Evolutionary conservation across 768 basidiomycete genomes (phyloP), one percentile per base, ranked within the genome.

Genomic region (Sarcomyxa edulis): DNA sequence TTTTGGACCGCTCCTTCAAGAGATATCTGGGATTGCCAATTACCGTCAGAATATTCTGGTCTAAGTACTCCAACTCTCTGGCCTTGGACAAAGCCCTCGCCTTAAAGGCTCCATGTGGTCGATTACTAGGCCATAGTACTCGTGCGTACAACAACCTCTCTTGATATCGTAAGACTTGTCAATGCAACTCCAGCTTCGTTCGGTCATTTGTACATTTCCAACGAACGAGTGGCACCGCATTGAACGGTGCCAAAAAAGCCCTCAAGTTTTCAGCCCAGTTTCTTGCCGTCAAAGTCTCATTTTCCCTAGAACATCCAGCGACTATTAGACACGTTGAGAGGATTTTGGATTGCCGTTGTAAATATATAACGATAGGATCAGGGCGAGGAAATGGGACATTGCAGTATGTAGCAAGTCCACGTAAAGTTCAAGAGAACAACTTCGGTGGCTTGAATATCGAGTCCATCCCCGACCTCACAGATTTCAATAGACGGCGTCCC

Each of bases 281-380:
- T 53, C 97, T 98, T 54, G 95, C 98, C 35, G 92, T 97, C 64
- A 97, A 97, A 53, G 68, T 99, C 7, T 73, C 77, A 26, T 72
- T 15, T 37, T 26, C 23, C 27, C 1, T 51, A 80, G 87, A 84
- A 81, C 46, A 84, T 45, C 53, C 61, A 31, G 71, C 71, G 9
- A 75, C 72, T 1, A 74, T 90, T 4, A 60, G 69, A 25, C 52
- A 64, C 37, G 80, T 82, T 35, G 90, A 89, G 59, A 48, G 60
- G 24, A 51, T 72, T 9, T 77, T 42, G 9, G 28, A 15, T n/a
- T n/a, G 9, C 30, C 38, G 12, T 22, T 39, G 11, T 31, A 39
- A 39, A 19, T 30, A n/a, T 39, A 39, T 10, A 15, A 15, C 32
- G 9, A n/a, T n/a, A 28, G 9, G n/a, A 9, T 9, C 9, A 9